Evolutionary conservation across 108 stramenopile species (phyloP), one percentile per base, ranked within the genome.

Genomic region (Epipyxis sp.): DNA sequence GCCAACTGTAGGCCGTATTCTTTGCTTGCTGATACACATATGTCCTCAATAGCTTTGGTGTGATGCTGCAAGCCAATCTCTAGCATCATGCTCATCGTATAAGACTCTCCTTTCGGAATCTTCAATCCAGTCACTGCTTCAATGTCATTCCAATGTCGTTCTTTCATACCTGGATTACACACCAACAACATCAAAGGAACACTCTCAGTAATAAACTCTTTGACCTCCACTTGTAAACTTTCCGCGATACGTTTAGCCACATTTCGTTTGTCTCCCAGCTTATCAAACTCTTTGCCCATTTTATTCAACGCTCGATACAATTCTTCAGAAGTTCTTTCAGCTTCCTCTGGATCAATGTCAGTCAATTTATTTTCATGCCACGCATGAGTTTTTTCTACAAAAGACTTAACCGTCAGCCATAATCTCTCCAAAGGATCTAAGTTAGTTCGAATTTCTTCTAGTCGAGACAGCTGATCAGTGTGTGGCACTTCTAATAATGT

Each of bases 121-220:
- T 54, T 34, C 13, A 88, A 59, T 1, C 71, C 41, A 2, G 87
- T 87, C 32, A 59, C 78, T 1, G 59, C 44, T 1, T 83, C 84
- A 0, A 90, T 90, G 50, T 86, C 76, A 45, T 84, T 76, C 90
- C 90, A 90, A 86, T 90, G 90, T 16, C 90, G 78, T 39, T 83
- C 40, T 37, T 65, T 78, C 44, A 90, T 81, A n/a, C 90, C 90
- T 10, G 90, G 90, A 41, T 89, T 88, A 50, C 87, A 88, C 43
- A 90, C 77, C 30, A 90, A 80, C 10, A 80, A 59, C 86, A 90
- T 83, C 35, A 90, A 81, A 0, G 88, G 88, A 13, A 85, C 58
- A 69, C 88, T 44, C 25, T 85, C 82, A 40, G 77, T 65, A 6
- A 89, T 34, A 82, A 89, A 90, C 44, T 59, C 57, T 39, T 87